Base-by-base conservation (phyloP, 2,329 filamentous ascomycete species). In the Fusarium globosum region DNA sequence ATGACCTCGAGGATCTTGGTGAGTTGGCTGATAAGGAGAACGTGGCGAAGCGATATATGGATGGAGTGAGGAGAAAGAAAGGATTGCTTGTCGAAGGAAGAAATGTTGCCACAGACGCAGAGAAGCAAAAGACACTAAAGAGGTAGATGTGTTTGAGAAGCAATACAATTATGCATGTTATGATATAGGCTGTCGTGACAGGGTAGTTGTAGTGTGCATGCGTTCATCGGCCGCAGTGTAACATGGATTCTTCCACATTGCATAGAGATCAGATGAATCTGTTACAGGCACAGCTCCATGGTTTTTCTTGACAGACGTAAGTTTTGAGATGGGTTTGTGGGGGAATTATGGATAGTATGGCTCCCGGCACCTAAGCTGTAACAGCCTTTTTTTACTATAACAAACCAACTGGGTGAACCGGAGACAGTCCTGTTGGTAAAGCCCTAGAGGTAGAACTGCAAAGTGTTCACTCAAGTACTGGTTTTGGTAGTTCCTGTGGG, bases 1-100 rank as follows among this genome's bases (percentile, higher is more conserved):
- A 98, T 81, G 94, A 99, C 79, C 84, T 99, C 58, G 96, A 99
- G 86, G 96, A 99, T 85, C 84, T 99, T 69, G 96, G 96, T 33
- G 96, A 98, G 86, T 86, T 96, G 80, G 96, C 94, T 8, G 96
- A 99, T 84, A 90, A 90, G 79, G 96, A 98, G 87, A 98, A 98
- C 83, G 94, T 98, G 57, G 96, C 96, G 30, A 97, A 97, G 89
- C 86, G 93, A 80, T 98, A 98, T 86, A 95, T 99, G 89, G 96
- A 99, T 84, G 86, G 89, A 42, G 96, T 99, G 45, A 87, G 96
- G 79, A 88, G 87, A 80, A 88, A 95, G 82, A 99, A 99, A 89
- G 96, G 96, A 0, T 79, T 99, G 82, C 84, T 97, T 76, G 92
- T 99, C 7, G 91, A 92, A 85, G 93, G 93, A 4, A 89, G 92